These are phyloP conservation scores for Calonectria pauciramosa DNA, from an alignment of 2,329 filamentous ascomycete genomes.

Conservation along the genomic window DNA sequence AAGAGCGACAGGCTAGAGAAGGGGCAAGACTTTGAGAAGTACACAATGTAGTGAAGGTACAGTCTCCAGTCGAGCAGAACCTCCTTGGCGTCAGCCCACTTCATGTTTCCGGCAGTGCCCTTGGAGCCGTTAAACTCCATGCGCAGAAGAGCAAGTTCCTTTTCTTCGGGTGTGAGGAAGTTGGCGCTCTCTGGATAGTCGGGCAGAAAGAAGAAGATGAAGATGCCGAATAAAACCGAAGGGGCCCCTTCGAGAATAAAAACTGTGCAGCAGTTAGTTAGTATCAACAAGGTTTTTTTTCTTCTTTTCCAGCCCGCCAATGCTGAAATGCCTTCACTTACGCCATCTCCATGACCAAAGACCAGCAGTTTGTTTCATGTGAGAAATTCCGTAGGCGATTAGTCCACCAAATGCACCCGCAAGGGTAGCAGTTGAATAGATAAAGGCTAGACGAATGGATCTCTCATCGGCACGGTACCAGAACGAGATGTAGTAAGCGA, in stretches of 20 bases:
- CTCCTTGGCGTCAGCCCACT: not conserved
- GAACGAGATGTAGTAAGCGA: not conserved
- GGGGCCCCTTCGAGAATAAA: not conserved
- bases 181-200: not conserved
- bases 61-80: not conserved
- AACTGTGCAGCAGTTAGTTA: no score
- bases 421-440: not conserved
- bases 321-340: not conserved
- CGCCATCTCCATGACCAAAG: not conserved
- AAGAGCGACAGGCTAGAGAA: not conserved
- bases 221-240: not conserved
- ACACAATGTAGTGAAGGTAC: not conserved
- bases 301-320: no score
- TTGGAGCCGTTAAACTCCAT: not conserved
- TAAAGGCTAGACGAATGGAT: not conserved
- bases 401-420: not conserved
- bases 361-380: not conserved
- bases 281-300: no score
- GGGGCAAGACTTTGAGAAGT: not conserved
- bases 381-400: not conserved
- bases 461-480: not conserved
- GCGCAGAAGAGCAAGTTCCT: not conserved
- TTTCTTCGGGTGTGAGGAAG: not conserved
- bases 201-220: not conserved
- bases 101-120: not conserved